Evolutionary conservation across 2,329 filamentous ascomycete genomes (phyloP), one percentile per base, ranked within the genome.

Genomic region (Ophioceras dolichostomum): DNA sequence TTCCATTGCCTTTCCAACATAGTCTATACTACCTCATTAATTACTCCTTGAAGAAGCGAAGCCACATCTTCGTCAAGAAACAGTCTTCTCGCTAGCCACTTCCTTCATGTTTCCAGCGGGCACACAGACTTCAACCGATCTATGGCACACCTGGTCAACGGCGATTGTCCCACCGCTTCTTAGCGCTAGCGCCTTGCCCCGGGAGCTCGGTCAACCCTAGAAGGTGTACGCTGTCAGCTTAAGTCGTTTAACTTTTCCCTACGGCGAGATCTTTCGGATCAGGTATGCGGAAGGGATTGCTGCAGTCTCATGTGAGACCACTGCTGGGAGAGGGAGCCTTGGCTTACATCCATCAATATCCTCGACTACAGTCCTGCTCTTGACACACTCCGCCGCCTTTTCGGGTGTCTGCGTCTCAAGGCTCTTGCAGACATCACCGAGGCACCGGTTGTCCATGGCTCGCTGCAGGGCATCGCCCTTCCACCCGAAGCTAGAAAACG

Each of bases 371-470:
- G 30, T 27, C 14, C 20, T 38, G 12, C 14, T 29, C 30, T 38
- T 38, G 17, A 38, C 30, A 26, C 36, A 38, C 16, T 26, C 36
- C 14, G 36, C 30, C 17, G 36, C 36, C 12, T 38, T 38, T 19
- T 33, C 36, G 30, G 36, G 29, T n/a, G 19, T n/a, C 31, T 38
- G 36, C 12, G 36, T 38, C 21, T 38, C 36, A 10, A 38, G 17
- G 5, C 29, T 33, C 30, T 38, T 38, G 30, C 36, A 38, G 30
- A 33, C 30, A 16, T 36, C 34, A 27, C 34, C 34, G 12, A 36
- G 21, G 26, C 34, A 36, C 9, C 24, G 34, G 16, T 36, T 29
- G 16, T 36, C 34, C 34, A 36, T 36, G 24, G 34, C 34, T 17
- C 34, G 34, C 34, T 36, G 34, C 4, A 36, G 34, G 24, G 34